Base-by-base conservation (phyloP, 2,329 filamentous ascomycete genomes). In the Fragosphaeria purpurea region DNA sequence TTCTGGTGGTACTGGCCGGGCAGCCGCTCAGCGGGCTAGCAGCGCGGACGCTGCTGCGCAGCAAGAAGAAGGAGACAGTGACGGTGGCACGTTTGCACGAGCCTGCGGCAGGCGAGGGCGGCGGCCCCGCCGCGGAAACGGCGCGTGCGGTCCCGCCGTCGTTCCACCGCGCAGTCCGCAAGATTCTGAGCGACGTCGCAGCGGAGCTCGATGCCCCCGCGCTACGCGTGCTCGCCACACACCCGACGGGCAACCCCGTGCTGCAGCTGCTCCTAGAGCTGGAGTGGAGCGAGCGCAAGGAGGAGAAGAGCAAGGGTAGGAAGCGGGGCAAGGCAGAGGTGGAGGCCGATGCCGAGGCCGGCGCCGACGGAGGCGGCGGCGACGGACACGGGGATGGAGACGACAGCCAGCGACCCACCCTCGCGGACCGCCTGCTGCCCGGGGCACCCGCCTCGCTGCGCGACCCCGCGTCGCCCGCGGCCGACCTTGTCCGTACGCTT, bases 191-290 rank as follows among this genome's bases (percentile, higher is more conserved):
- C 42, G 86, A 89, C 58, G 85, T 87, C 46, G 82, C 88, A 8
- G 75, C 82, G 1, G 80, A 78, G 1, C 76, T 96, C 58, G 88
- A 93, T 62, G 77, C 85, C 2, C 87, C 85, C 4, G 86, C 88
- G 59, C 76, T 97, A 33, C 82, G 88, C 33, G 82, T 93, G 3
- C 73, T 98, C 51, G 88, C 91, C 1, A 89, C 83, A 22, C 91
- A 97, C 61, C 88, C 87, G 5, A 86, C 91, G 1, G 93, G 89
- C 45, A 96, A 95, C 61, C 93, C 93, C 0, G 86, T 89, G 1
- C 74, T 98, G n/a, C 93, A 97, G 64, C 76, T 97, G 1, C 73
- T 98, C 34, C 72, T 98, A 4, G 87, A 90, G 62, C 73, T 98
- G 12, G 93, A 98, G 61, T 78, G 97, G 45, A 77, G 82, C 0